A percentile compares a stretch with the other conserved stretches of the same genome.
phyloP scores from a whole-genome alignment of 2,329 filamentous ascomycete genomes.

The Fusarium beomiforme region DNA sequence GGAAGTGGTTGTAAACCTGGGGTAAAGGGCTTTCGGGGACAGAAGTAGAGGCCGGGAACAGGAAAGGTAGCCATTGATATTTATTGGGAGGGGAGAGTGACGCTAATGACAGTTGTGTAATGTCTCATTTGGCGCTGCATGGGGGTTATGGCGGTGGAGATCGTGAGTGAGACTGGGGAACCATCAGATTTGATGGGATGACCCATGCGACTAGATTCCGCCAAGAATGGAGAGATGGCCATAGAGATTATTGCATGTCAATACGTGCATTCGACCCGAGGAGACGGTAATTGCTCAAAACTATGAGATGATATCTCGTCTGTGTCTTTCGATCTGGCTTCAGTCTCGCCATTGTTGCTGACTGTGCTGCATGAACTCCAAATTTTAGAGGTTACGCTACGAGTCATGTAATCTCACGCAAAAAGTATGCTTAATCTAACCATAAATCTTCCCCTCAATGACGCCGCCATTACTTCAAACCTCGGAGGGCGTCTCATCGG shows the following conservation, averaged over 20 bases:
- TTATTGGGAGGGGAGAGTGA: background rate
- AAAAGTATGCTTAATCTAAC: background rate
- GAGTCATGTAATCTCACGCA: background rate
- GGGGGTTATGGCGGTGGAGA: conserved; percentile 9
- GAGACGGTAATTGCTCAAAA: background rate
- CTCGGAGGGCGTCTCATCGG: background rate
- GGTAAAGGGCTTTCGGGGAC: conserved; percentile 18
- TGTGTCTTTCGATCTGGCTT: background rate
- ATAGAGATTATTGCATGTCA: background rate
- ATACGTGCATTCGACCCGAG: background rate
- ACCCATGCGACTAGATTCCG: background rate
- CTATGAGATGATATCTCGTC: too few species aligned
- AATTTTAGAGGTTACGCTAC: background rate
- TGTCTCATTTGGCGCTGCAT: conserved; percentile 11
- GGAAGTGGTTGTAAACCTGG: conserved; percentile 17
- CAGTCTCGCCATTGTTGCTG: background rate
- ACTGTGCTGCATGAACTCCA: background rate
- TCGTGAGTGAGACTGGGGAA: background rate
- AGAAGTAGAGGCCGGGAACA: conserved; percentile 29
- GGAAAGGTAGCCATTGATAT: conserved; percentile 1
- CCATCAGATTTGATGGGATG: background rate
- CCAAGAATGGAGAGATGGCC: background rate
- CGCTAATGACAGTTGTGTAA: background rate
- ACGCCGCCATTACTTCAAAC: background rate
- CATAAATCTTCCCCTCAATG: background rate